Percentiles rank a stretch among this genome's conserved stretches.
phyloP scores from a whole-genome alignment of 2,329 filamentous ascomycete genomes.

The Magnaporthiopsis rhizophila region DNA sequence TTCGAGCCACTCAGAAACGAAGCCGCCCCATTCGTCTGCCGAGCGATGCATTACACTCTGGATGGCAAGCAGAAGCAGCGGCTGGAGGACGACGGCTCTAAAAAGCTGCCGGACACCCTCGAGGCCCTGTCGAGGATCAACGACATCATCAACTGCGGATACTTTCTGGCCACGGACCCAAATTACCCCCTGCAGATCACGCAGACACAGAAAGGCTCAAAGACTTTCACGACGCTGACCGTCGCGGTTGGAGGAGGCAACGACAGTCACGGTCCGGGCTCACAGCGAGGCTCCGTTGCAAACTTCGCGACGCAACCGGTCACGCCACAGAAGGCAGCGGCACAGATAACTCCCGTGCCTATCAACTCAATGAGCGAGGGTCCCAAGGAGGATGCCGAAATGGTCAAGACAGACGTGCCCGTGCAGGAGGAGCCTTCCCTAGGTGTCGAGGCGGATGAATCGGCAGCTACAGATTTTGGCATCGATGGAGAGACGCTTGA shows the following conservation, averaged over 20 bases:
- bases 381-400: not conserved
- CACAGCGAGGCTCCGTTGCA: not conserved
- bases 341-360: not conserved
- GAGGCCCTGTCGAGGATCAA: slow-evolving; percentile 16
- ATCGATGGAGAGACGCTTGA: slow-evolving; percentile 34
- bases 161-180: slow-evolving; percentile 11
- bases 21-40: slow-evolving; percentile 20
- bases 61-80: slow-evolving; percentile 17
- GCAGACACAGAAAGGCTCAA: slow-evolving; percentile 7
- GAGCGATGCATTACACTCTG: slow-evolving; percentile 24
- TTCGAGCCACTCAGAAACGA: slow-evolving; percentile 29
- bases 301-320: not conserved
- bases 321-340: not conserved
- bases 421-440: not conserved
- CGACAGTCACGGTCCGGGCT: not conserved
- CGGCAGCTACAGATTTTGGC: not conserved
- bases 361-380: not conserved
- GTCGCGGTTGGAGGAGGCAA: slow-evolving; percentile 1
- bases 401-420: not conserved
- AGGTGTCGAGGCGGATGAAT: not conserved
- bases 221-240: slow-evolving; percentile 10
- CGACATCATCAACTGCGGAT: slow-evolving; percentile 15
- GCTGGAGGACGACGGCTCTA: slow-evolving; percentile 12
- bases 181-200: slow-evolving; percentile 13
- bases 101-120: slow-evolving; percentile 8